Percentiles rank a stretch among this genome's conserved stretches.
These are phyloP conservation scores for Pyrus bretschneideri DNA, from an alignment of 306 rosid genomes.

Conservation along the genomic window DNA sequence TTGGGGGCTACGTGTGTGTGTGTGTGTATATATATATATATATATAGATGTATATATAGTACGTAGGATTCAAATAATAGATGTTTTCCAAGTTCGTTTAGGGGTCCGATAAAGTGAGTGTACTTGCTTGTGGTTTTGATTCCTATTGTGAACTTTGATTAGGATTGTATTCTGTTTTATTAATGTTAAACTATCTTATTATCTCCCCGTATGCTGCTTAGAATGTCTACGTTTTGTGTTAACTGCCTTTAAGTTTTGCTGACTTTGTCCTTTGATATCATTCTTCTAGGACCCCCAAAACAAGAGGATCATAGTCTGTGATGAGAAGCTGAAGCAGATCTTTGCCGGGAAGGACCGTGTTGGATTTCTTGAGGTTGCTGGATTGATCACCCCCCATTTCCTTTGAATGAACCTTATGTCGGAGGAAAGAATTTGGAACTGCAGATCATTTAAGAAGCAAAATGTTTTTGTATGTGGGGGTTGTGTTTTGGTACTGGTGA, in stretches of 20 bases:
- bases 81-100: background rate
- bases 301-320: slow-evolving; percentile 69
- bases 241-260: background rate
- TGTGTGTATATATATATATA: too few species aligned
- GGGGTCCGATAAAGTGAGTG: background rate
- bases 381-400: slow-evolving; percentile 80
- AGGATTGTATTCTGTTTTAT: background rate
- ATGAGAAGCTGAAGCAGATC: slow-evolving; percentile 88
- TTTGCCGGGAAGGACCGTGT: slow-evolving; percentile 67
- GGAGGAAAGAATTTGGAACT: background rate
- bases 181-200: background rate
- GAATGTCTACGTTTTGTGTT: background rate
- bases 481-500: slow-evolving; percentile 29
- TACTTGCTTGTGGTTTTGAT: background rate
- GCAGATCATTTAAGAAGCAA: slow-evolving; percentile 13
- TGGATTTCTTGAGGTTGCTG: slow-evolving; percentile 82
- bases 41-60: background rate
- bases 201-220: background rate
- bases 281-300: slow-evolving; percentile 59
- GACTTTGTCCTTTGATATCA: slow-evolving; percentile 10
- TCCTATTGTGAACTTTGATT: background rate
- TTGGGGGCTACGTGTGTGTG: background rate
- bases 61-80: background rate
- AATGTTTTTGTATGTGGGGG: slow-evolving; percentile 20
- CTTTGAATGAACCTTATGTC: slow-evolving; percentile 30